Base-by-base conservation (phyloP, 1,284 basidiomycete genomes). In the Sanghuangporus baumii region DNA sequence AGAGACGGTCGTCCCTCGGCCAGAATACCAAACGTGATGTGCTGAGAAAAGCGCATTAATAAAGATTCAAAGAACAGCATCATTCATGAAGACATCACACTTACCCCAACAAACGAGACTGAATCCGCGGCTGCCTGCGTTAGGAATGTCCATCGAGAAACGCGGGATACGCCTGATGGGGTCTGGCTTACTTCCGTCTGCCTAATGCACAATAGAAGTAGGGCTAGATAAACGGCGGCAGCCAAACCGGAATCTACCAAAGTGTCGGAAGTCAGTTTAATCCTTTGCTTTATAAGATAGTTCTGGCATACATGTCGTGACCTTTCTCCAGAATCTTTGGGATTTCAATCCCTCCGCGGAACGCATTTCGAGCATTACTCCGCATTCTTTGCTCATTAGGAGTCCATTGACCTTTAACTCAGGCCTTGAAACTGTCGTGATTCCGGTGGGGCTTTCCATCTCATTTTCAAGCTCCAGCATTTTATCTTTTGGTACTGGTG, bases 11-110 rank as follows among this genome's bases (percentile, higher is more conserved):
- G 78, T 54, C 92, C 92, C 65, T 93, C 88, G 1, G 89, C 85
- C 40, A 94, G 76, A 57, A 94, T 87, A 2, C 89, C 91, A 63
- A 95, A 87, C 0, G 91, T 93, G 56, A 94, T 84, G 69, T 95
- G 91, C 66, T 81, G 60, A 16, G 20, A 16, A 31, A 14, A 20
- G n/a, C 26, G 40, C 20, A 16, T 31, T 37, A 20, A 11, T 34
- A 20, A 37, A 62, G 46, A 59, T 55, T 47, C 18, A 40, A 61
- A 47, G 48, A 58, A 40, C 36, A 31, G 26, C 18, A 46, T 48
- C 8, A 31, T 18, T 26, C 34, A 12, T 47, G 7, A 14, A 31
- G 50, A 8, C n/a, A 57, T 43, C 26, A 34, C 7, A 69, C 79
- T 40, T 65, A 81, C 80, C 2, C 88, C 88, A 26, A 89, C 88